Percentiles rank a stretch among this genome's conserved stretches.
Evolutionary conservation across 352 stramenopile species (phyloP).

Genomic region (Pythium oligandrum): DNA sequence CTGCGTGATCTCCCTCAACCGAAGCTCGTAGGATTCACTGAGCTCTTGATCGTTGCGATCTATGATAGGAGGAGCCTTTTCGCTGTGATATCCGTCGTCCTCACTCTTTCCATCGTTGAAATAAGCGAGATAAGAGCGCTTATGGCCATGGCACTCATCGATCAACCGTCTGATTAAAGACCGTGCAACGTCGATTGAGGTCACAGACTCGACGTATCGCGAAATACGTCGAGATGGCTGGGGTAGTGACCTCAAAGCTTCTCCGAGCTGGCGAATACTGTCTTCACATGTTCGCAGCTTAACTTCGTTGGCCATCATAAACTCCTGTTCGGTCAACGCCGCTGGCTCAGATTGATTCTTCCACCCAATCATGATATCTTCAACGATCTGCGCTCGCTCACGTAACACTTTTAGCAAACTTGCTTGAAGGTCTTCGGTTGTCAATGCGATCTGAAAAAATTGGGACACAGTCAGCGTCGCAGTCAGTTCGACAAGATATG

Average conservation of each 20-base stretch:
- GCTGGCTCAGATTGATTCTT: constrained; percentile 6
- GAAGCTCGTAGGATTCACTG: not conserved
- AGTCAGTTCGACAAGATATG: not conserved
- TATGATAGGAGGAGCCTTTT: not conserved
- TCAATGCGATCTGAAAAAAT: constrained; percentile 31
- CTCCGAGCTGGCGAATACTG: constrained; percentile 47
- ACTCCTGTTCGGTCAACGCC: constrained; percentile 41
- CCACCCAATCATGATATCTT: constrained; percentile 38
- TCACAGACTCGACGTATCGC: constrained; percentile 36
- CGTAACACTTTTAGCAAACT: constrained; percentile 46
- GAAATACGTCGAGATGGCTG: constrained; percentile 2
- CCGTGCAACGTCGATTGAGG: constrained; percentile 39
- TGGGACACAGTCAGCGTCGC: not conserved
- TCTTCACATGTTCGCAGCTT: constrained; percentile 53
- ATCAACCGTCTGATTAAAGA: constrained; percentile 43
- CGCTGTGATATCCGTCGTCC: constrained; percentile 8
- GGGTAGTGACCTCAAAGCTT: constrained; percentile 25
- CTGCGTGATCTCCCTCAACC: constrained; percentile 21
- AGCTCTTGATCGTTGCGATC: not conserved
- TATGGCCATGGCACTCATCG: constrained; percentile 46
- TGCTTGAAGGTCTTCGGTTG: constrained; percentile 53
- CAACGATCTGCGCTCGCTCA: constrained; percentile 38
- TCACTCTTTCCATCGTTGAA: constrained; percentile 14
- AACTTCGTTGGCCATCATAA: constrained; percentile 48
- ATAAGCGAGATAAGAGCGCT: constrained; percentile 33